Evolutionary conservation across 306 rosid species (phyloP), one percentile per base, ranked within the genome.

Genomic region (Macrotyloma uniflorum): DNA sequence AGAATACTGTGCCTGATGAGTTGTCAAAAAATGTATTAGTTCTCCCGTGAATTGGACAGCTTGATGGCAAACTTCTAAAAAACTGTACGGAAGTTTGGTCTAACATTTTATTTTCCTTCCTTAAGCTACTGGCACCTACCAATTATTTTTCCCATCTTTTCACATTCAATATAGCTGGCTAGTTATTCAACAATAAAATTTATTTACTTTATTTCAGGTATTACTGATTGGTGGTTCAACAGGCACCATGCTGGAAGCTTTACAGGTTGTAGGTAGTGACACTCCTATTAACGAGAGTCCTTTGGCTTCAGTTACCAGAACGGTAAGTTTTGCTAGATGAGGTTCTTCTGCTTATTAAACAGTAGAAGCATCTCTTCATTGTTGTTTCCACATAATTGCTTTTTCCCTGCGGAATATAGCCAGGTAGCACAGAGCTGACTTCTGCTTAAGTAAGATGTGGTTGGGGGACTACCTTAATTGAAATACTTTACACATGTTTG

Each of bases 161-260:
- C 36, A 42, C 33, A 26, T 13, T 45, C 26, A 16, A 15, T 30
- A 15, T 14, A 67, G 26, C 5, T 55, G 26, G 77, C 14, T 7
- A 54, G 47, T 33, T 63, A 26, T 33, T 47, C 18, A 15, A 13
- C 5, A 18, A 88, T 87, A 83, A 82, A 89, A 4, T 67, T 63
- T 12, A 24, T 69, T 80, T 61, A 2, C 15, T 67, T 30, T 75
- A 80, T 86, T 85, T 64, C 90, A 95, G 99, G 99, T 95, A 53
- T 86, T 95, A 62, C 82, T 95, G 74, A 95, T 95, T 81, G 99
- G 99, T 67, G 99, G 99, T 83, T 95, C 99, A 80, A 95, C 99
- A 2, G 97, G 99, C 67, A 89, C 91, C 50, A 95, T 95, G 99
- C 89, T 95, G 76, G 99, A 93, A 88, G 96, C 96, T 63, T 84